Evolutionary conservation across 225 moss, liverwort and hornwort species (phyloP), one percentile per base, ranked within the genome.

Genomic region (Pseudoscleropodium purum): DNA sequence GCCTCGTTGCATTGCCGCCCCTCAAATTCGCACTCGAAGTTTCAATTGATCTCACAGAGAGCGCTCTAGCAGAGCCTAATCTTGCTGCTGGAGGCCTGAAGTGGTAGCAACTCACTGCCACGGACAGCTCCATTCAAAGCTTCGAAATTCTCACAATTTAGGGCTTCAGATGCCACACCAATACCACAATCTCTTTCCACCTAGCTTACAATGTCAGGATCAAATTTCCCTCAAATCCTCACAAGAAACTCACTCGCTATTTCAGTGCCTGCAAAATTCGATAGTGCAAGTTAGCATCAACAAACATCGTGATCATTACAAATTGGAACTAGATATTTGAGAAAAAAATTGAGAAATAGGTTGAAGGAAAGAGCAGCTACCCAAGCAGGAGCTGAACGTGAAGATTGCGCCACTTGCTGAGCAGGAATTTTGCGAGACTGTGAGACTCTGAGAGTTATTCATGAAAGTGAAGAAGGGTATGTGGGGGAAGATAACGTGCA

Each of bases 11-110:
- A 88, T 87, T 88, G 49, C 66, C 84, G 64, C 84, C 29, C 56
- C 87, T 47, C 70, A 34, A 56, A 75, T 77, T 81, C 23, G 68
- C 79, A 63, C 56, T 84, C 52, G 78, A 61, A 26, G 84, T 72
- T 84, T 61, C 90, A 68, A 26, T 68, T 61, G 56, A 27, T 88
- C 68, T 79, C 33, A 45, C 43, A 82, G 74, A 60, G 36, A 79
- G 45, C 45, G 62, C 83, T 65, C 86, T 82, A 11, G 88, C 77
- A 54, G 24, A 9, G 86, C 86, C 57, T 56, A 88, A 76, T 75
- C 70, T 67, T 47, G 88, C 23, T 90, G 82, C 85, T 76, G 91
- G 82, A 85, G 82, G 87, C 39, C 88, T 61, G 57, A 86, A 90
- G 67, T 43, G 63, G 51, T 86, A 88, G 88, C 86, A 84, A 83